phyloP scores from a whole-genome alignment of 306 rosid species.

The Vigna trinervia region DNA sequence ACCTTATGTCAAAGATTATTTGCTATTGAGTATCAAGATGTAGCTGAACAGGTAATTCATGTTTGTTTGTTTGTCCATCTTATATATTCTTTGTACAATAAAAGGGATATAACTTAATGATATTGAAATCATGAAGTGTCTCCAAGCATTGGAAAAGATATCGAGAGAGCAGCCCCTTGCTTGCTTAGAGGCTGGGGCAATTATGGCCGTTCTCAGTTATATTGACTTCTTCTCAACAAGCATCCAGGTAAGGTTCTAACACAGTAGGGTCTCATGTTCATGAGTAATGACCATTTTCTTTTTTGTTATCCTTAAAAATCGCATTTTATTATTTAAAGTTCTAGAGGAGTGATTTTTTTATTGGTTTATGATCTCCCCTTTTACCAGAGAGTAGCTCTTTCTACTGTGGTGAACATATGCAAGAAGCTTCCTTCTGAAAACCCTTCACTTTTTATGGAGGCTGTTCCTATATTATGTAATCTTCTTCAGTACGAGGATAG shows the following conservation, averaged over 20 bases:
- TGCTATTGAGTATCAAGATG: conserved; percentile 87
- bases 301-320: not conserved
- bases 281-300: not conserved
- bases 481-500: conserved; percentile 93
- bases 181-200: conserved; percentile 90
- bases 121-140: conserved; percentile 66
- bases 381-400: conserved; percentile 88
- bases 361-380: conserved; percentile 25
- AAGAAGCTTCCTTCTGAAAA: conserved; percentile 90
- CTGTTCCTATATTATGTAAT: conserved; percentile 93
- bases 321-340: conserved; percentile 15
- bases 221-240: conserved; percentile 94
- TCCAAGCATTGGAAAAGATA: conserved; percentile 97
- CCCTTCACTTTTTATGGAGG: conserved; percentile 83
- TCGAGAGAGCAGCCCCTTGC: conserved; percentile 96
- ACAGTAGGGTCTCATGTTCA: conserved; percentile 26
- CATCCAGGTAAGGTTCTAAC: conserved; percentile 69
- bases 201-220: conserved; percentile 86
- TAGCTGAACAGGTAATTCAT: conserved; percentile 87
- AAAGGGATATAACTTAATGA: conserved; percentile 34
- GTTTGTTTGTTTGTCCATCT: conserved; percentile 20
- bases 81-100: not conserved
- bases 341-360: conserved; percentile 26
- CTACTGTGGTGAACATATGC: conserved; percentile 94
- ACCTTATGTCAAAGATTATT: conserved; percentile 82